Evolutionary conservation across 1,284 basidiomycete genomes (phyloP).

Genomic region (Stygiomarasmius scandens): DNA sequence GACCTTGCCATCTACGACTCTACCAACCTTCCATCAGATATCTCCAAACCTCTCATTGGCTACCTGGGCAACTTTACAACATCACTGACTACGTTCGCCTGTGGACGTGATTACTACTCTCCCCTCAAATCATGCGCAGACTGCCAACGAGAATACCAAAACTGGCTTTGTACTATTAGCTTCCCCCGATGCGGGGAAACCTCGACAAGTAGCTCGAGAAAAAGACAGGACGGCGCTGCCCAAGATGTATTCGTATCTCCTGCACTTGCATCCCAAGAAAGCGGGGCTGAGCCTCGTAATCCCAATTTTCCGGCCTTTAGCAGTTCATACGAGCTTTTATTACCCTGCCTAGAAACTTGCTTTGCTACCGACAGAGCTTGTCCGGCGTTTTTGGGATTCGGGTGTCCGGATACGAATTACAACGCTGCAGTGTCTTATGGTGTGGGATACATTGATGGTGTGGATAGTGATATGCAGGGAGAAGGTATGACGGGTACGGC

Average conservation of each 20-base stretch:
- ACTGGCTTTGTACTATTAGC: constrained; percentile 77
- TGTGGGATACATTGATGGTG: constrained; percentile 67
- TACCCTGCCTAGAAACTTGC: constrained; percentile 82
- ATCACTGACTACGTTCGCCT: constrained; percentile 71
- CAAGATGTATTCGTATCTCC: constrained; percentile 38
- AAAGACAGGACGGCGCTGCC: constrained; percentile 16
- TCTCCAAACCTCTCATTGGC: constrained; percentile 54
- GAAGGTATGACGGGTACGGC: constrained; percentile 52
- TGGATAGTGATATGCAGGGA: constrained; percentile 48
- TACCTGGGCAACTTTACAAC: constrained; percentile 76
- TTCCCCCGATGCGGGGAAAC: constrained; percentile 73
- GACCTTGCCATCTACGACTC: constrained; percentile 51
- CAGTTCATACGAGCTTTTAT: constrained; percentile 57
- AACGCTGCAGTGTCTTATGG: constrained; percentile 77
- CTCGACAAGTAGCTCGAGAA: constrained; percentile 27
- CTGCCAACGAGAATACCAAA: constrained; percentile 74
- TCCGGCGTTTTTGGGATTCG: constrained; percentile 72
- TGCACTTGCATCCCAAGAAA: constrained; percentile 45
- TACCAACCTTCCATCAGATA: constrained; percentile 49
- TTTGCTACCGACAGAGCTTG: constrained; percentile 75
- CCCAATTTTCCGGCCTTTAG: constrained; percentile 47
- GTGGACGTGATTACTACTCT: constrained; percentile 82
- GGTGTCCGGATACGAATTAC: constrained; percentile 65
- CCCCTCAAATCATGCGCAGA: constrained; percentile 76
- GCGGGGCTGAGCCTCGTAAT: constrained; percentile 44